phyloP scores from a whole-genome alignment of 225 moss, liverwort and hornwort genomes.

The Rhytidiadelphus loreus region DNA sequence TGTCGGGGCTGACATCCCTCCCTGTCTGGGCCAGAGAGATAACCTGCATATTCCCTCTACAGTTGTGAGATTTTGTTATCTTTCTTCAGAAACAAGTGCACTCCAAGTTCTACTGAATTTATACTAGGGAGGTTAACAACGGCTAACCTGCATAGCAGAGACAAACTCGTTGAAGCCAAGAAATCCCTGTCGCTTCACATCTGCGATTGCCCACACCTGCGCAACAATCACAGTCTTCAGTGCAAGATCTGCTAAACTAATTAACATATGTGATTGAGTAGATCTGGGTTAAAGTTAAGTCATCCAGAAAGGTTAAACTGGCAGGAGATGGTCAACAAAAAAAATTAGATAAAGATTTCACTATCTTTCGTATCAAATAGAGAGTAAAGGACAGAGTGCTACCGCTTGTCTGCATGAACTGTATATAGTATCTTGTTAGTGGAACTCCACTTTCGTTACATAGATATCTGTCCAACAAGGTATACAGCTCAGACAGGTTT shows the following conservation, averaged over 20 bases:
- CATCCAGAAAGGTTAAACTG: neutral
- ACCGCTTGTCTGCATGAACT: neutral
- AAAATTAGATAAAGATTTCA: neutral
- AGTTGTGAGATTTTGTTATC: neutral
- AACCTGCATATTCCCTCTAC: constrained; percentile 36
- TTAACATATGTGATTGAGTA: neutral
- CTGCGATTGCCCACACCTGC: constrained; percentile 95
- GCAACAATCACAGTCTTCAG: neutral
- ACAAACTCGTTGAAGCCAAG: constrained; percentile 93
- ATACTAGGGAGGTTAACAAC: neutral
- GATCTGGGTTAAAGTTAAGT: too few species aligned
- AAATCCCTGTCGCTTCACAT: constrained; percentile 84
- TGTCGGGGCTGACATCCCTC: constrained; percentile 69
- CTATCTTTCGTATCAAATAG: neutral
- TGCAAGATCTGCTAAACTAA: neutral
- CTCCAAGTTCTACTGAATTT: neutral
- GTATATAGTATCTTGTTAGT: too few species aligned
- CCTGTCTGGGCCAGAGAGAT: constrained; percentile 91
- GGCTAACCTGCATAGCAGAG: constrained; percentile 88
- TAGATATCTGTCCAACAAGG: too few species aligned
- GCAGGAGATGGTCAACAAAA: neutral
- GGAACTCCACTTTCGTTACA: neutral
- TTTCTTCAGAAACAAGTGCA: neutral
- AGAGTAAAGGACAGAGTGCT: neutral
- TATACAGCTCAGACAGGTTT: neutral